A percentile compares a stretch with the other conserved stretches of the same genome.
Evolutionary conservation across 345 rosid genomes (phyloP).

Genomic region (Orychophragmus violaceus): DNA sequence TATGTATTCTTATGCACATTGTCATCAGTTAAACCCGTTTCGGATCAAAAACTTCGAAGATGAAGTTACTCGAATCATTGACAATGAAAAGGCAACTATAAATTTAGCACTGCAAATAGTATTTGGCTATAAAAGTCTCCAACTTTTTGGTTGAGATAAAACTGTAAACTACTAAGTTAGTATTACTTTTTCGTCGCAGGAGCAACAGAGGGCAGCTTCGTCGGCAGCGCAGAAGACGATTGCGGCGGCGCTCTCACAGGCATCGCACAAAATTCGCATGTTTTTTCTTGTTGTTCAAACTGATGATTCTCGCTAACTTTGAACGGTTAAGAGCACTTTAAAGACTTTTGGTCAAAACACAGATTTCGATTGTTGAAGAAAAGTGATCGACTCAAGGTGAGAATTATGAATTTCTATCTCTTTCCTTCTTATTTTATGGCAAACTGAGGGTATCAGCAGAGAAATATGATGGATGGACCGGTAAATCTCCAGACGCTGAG

Average conservation of each 20-base stretch:
- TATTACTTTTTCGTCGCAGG: conserved; percentile 67
- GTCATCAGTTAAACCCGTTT: background rate
- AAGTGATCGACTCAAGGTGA: background rate
- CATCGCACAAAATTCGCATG: conserved; percentile 82
- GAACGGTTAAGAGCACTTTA: background rate
- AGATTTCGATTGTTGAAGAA: background rate
- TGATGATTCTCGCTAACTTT: background rate
- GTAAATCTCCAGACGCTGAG: background rate
- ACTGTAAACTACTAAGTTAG: background rate
- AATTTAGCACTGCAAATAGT: background rate
- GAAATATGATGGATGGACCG: background rate
- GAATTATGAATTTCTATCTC: background rate
- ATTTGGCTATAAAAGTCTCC: background rate
- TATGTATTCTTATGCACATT: background rate
- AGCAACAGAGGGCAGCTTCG: conserved; percentile 77
- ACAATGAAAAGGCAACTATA: background rate
- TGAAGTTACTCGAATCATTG: background rate
- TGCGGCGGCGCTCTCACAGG: conserved; percentile 89
- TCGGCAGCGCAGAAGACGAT: conserved; percentile 80
- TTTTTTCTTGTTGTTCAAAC: background rate
- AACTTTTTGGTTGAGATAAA: background rate
- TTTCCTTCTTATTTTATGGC: background rate
- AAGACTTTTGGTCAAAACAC: conserved; percentile 7
- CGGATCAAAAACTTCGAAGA: background rate
- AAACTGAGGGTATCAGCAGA: no score